Conservation (phyloP, 257 asterid species). For the Lavandula angustifolia region DNA sequence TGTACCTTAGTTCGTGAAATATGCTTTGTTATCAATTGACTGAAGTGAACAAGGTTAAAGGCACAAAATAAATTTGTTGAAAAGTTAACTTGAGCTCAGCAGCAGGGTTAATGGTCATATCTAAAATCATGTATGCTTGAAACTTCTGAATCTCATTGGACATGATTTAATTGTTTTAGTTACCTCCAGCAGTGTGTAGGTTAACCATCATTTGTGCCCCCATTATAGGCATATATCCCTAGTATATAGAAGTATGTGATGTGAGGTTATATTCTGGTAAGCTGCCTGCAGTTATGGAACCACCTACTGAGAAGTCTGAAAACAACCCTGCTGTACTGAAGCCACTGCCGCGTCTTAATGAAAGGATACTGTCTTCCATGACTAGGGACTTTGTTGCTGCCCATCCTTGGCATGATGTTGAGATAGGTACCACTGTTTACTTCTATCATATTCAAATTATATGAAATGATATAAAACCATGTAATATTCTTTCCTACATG, state of each 20-base stretch:
- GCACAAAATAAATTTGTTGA: not conserved
- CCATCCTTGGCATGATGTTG: constrained; percentile 99
- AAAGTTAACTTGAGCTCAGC: not conserved
- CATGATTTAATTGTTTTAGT: not conserved
- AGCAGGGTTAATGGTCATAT: not conserved
- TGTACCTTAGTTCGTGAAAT: not conserved
- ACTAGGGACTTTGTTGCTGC: constrained; percentile 71
- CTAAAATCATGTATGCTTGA: not conserved
- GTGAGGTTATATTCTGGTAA: not conserved
- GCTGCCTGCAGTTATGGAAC: constrained; percentile 34
- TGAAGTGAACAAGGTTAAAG: not conserved
- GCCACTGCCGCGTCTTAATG: constrained; percentile 60
- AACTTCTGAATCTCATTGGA: not conserved
- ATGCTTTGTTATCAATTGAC: not conserved
- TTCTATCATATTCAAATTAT: constrained; percentile 11
- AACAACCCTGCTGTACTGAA: constrained; percentile 34
- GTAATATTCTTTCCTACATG: constrained; percentile 24
- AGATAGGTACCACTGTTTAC: constrained; percentile 57
- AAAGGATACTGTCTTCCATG: constrained; percentile 84
- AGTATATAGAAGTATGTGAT: not conserved
- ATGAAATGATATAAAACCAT: constrained; percentile 7
- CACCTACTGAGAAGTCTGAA: constrained; percentile 38
- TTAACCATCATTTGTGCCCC: not conserved
- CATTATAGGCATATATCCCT: not conserved
- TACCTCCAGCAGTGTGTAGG: not conserved